Evolutionary conservation across 768 basidiomycete species (phyloP).

Genomic region (Russula olivacea): DNA sequence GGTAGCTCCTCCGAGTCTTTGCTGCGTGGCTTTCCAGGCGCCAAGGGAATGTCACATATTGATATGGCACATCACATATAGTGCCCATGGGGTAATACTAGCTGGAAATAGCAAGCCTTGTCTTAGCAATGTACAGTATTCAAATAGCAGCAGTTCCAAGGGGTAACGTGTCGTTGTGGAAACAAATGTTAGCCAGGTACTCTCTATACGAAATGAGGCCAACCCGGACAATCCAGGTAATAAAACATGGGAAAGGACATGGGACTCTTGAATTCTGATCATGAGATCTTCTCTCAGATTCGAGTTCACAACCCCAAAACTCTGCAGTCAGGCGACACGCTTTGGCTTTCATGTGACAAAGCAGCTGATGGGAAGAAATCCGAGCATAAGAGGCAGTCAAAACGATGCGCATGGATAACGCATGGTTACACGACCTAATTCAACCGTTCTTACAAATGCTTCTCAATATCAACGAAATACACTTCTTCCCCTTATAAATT

Average conservation of each 20-base stretch:
- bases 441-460: not conserved
- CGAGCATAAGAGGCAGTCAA: not conserved
- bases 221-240: no score
- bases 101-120: not conserved
- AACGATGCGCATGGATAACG: not conserved
- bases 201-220: not conserved
- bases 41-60: not conserved
- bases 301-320: not conserved
- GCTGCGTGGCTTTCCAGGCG: not conserved
- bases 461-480: conserved; percentile 4
- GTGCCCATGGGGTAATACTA: not conserved
- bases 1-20: not conserved
- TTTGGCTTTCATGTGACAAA: not conserved
- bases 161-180: not conserved
- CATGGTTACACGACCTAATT: not conserved
- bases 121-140: not conserved
- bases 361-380: not conserved
- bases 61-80: no score
- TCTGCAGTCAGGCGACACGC: not conserved
- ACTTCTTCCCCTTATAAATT: no score
- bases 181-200: not conserved
- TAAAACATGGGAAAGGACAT: not conserved
- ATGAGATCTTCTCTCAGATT: not conserved
- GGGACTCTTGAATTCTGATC: not conserved
- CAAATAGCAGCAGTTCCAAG: not conserved